Evolutionary conservation across 768 basidiomycete species (phyloP), one percentile per base, ranked within the genome.

Genomic region (Piloderma croceum): DNA sequence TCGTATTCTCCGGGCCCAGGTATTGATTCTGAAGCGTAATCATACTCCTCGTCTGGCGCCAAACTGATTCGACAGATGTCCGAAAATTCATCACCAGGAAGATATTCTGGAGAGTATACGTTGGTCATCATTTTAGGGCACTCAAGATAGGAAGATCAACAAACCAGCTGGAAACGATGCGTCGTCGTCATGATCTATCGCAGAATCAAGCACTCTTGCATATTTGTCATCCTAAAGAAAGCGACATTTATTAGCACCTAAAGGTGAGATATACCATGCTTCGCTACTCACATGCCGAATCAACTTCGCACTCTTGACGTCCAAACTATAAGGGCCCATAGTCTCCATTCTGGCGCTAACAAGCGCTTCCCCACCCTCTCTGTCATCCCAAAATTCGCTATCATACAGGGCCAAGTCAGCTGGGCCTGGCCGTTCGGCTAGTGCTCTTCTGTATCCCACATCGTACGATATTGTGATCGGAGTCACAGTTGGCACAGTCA

Each of bases 401-500:
- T 81, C 77, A 52, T 73, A 81, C 5, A 72, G 71, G 17, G 50
- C 49, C 33, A 86, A 48, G 55, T 84, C 74, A 2, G 74, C 69
- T 6, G 80, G 50, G 1, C 73, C 74, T 3, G 65, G 62, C 49
- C 68, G 67, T 1, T 67, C 47, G 12, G 56, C 53, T 21, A 66
- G 48, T 24, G 69, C 53, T 25, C 74, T 67, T 39, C 63, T 58
- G 47, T 89, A 91, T 2, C 56, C 57, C 7, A 83, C 71, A 6
- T 67, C 65, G 46, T 80, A 78, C 2, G 57, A 63, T 13, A 73
- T 61, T 24, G 64, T 65, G 42, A 96, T 69, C 0, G 88, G 77
- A 5, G 71, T 68, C n/a, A 78, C 63, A 1, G 81, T 77, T 2
- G 82, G 76, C 11, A 97, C 70, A 5, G 70, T 59, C 11, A 93